Evolutionary conservation across 371 early-diverging fungal species (phyloP), one percentile per base, ranked within the genome.

Genomic region (Entomophthora muscae): DNA sequence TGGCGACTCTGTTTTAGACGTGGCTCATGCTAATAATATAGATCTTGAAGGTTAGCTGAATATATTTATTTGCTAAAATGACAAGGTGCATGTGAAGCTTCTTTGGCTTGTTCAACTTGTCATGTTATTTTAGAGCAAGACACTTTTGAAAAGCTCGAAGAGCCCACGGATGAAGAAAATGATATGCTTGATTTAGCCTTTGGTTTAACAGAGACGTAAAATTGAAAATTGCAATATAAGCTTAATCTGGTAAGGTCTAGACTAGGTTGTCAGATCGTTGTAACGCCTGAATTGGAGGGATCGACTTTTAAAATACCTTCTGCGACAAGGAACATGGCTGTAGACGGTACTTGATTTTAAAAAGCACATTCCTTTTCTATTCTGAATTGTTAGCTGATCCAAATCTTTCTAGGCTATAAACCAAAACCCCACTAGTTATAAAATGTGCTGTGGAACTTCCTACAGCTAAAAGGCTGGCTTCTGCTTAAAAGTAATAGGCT

Each of bases 131-230:
- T 93, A 63, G 93, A 93, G 1, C 86, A 82, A 22, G 76, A 84
- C 32, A 78, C 88, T 65, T 99, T 85, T 73, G 83, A 92, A 56
- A 84, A 81, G 67, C 76, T 98, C 65, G 86, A 85, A 60, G 95
- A 94, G 67, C 95, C 98, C 3, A 81, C 89, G 1, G 99, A 99
- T 68, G 97, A 98, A 73, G 99, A 99, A 68, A 94, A 97, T 70
- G 99, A 99, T 76, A 93, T 99, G 91, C 74, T 99, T 60, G 99
- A 99, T 76, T 73, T 95, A 69, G 98, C 99, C 5, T 99, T 94
- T 80, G 97, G 93, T 10, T 78, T 95, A 65, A 93, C 94, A 27
- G 92, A 93, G 61, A 99, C 97, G 79, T 91, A 75, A 70, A 81
- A 30, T 2, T 10, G 21, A 5, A n/a, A 12, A 33, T 32, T 51